Evolutionary conservation across 768 basidiomycete genomes (phyloP), one percentile per base, ranked within the genome.

Genomic region (Hericium erinaceus): DNA sequence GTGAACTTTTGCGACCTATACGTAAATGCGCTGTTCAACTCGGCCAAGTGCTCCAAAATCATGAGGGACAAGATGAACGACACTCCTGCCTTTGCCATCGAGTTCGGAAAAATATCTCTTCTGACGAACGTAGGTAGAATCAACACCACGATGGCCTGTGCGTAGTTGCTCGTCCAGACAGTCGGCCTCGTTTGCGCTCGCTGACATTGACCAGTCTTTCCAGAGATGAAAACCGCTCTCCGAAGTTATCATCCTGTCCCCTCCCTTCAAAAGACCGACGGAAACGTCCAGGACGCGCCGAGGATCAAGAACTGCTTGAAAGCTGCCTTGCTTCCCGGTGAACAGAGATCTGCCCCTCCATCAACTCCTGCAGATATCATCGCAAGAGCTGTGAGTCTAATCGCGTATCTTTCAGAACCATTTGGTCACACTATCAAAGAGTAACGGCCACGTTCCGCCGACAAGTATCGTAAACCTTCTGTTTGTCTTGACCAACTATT

Each of bases 231-330:
- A 70, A 94, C 92, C 5, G 87, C 89, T 18, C 74, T 94, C 56
- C 77, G 92, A 66, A 90, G 89, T 55, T 94, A 94, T 69, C 92
- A 94, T 65, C 90, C 92, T 28, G 83, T 92, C n/a, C 92, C 92
- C 10, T 87, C 87, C 33, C 74, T 94, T 26, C 92, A 94, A 68
- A 89, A 89, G 74, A 89, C 91, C 15, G 85, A 87, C 62, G 88
- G 87, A 16, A 92, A 92, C 68, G 82, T 90, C 7, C 90, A 93
- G 68, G 92, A 95, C 69, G 92, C 92, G 41, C 92, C 92, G 20
- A 82, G 92, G 59, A 90, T 95, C 70, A 95, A 95, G 72, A 91
- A 91, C 61, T 88, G 87, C 68, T 77, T 95, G 53, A 94, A 93
- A 67, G 89, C 87, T 40, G 86, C 87, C 38, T 74, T 87, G 22